A percentile compares a stretch with the other conserved stretches of the same genome.
These are phyloP conservation scores for Fusarium piperis DNA, from an alignment of 2,329 filamentous ascomycete species.

Conservation along the genomic window DNA sequence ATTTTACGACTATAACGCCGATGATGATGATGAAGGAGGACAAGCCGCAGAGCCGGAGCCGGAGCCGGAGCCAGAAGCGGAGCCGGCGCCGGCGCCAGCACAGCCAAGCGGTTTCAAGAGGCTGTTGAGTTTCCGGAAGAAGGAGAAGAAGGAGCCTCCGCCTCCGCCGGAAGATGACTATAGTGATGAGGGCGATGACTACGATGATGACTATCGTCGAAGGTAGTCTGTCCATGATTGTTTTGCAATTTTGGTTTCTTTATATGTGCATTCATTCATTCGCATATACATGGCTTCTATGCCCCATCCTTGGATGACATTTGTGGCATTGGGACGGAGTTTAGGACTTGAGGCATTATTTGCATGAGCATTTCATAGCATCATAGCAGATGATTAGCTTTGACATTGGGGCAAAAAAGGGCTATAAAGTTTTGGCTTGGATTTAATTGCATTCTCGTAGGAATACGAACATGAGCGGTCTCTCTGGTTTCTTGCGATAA, in stretches of 20 bases:
- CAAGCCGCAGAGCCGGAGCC: background rate
- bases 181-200: constrained; percentile 41
- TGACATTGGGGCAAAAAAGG: constrained; percentile 1
- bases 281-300: background rate
- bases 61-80: constrained; percentile 6
- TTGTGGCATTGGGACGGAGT: constrained; percentile 20
- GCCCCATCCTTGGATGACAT: background rate
- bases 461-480: constrained; percentile 16
- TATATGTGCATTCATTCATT: constrained; percentile 8
- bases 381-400: background rate
- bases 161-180: constrained; percentile 37
- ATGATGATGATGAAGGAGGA: constrained; percentile 54
- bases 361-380: constrained; percentile 9
- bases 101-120: constrained; percentile 55
- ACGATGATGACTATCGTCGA: constrained; percentile 34
- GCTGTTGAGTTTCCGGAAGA: constrained; percentile 56
- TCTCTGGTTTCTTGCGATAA: background rate
- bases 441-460: background rate
- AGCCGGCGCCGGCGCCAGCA: constrained; percentile 27
- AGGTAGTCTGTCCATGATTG: constrained; percentile 19
- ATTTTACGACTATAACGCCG: constrained; percentile 63
- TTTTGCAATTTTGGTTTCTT: constrained; percentile 11
- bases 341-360: background rate
- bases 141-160: constrained; percentile 37
- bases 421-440: constrained; percentile 15